Base-by-base conservation (phyloP, 306 rosid genomes). In the Dryas octopetala region DNA sequence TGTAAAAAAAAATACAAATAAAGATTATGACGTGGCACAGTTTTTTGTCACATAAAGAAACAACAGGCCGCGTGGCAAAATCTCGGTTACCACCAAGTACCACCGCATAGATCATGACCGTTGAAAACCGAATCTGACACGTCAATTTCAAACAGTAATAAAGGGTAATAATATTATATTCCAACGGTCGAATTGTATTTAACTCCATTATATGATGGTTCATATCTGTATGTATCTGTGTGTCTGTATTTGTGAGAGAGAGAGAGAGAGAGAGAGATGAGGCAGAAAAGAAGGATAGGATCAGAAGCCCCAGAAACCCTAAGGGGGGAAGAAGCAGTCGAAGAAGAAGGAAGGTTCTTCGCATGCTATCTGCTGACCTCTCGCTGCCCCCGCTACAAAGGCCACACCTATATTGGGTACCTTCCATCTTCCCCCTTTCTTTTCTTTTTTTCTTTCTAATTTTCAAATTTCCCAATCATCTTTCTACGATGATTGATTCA, bases 401-500 rank as follows among this genome's bases (percentile, higher is more conserved):
- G 97, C 80, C 96, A 92, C 57, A 92, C 97, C 52, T 95, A 95
- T 79, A 95, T 95, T 66, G 99, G 97, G 98, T 92, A 58, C 14
- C 19, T 50, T 41, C 62, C 47, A 6, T 26, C 32, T 49, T 76
- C 61, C 55, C 17, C 14, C 10, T 13, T 0, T 41, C 45, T 9
- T 79, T 41, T 11, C 2, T 48, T 1, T 15, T 12, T 2, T 47
- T 10, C 1, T 55, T 7, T 28, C 14, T 7, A 16, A 23, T 17
- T 19, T 59, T 58, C 40, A 7, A 9, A 2, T 26, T 61, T 71
- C 17, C 1, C 46, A 41, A 0, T 71, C 45, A 50, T 40, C 38
- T 32, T 32, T 32, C 38, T 32, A 32, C 38, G 38, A 32, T 32
- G 38, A 32, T 32, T 32, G 38, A 32, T 32, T 67, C 14, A 12